A percentile compares a stretch with the other conserved stretches of the same genome.
Conservation (phyloP, 345 rosid species). For the Citrus mangshanensis region DNA sequence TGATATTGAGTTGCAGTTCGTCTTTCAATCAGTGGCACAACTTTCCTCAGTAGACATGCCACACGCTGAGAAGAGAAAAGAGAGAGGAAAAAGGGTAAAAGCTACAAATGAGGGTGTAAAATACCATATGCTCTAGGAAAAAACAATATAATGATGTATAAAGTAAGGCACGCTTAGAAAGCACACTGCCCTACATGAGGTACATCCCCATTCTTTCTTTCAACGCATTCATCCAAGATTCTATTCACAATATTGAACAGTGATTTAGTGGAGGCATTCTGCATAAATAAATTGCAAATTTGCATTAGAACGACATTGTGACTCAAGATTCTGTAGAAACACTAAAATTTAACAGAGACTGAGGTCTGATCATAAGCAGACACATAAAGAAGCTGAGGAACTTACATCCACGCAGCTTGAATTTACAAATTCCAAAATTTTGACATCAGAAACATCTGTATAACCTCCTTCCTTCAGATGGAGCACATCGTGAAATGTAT, state of each 20-base stretch:
- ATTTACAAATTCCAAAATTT: conserved; percentile 54
- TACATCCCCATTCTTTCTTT: conserved; percentile 62
- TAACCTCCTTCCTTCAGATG: conserved; percentile 41
- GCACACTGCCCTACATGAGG: conserved; percentile 58
- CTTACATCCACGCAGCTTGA: conserved; percentile 69
- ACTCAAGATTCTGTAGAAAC: neutral
- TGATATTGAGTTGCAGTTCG: conserved; percentile 71
- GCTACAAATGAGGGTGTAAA: conserved; percentile 9
- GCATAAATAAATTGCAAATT: conserved; percentile 23
- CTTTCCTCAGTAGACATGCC: conserved; percentile 58
- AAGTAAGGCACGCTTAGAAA: conserved; percentile 9
- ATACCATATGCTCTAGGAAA: neutral
- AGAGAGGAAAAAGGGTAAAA: neutral
- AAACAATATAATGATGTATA: neutral
- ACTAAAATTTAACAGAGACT: neutral
- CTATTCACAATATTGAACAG: conserved; percentile 58
- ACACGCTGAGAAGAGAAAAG: conserved; percentile 34
- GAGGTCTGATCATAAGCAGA: neutral
- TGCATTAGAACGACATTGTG: conserved; percentile 20
- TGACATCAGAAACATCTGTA: conserved; percentile 57
- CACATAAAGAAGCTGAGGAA: conserved; percentile 11
- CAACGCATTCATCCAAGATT: conserved; percentile 69
- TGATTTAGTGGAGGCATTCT: conserved; percentile 70
- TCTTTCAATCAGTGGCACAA: conserved; percentile 64
- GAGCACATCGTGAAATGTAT: conserved; percentile 35